These are phyloP conservation scores for Corchorus olitorius DNA, from an alignment of 345 rosid genomes.

Conservation along the genomic window DNA sequence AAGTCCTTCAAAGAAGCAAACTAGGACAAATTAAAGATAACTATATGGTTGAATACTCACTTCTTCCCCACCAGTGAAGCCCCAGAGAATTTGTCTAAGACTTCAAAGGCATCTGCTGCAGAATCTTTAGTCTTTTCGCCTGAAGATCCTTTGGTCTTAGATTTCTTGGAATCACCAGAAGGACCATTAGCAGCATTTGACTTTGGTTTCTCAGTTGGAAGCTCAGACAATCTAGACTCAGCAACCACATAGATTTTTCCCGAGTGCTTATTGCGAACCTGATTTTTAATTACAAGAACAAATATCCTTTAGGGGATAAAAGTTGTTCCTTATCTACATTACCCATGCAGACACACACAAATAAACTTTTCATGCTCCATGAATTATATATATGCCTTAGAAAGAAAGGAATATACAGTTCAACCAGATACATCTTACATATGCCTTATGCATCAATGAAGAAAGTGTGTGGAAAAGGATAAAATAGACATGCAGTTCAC, in stretches of 20 bases:
- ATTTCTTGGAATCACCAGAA: constrained; percentile 55
- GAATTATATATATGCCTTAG: too few relatives aligned
- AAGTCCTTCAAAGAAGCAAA: neutral
- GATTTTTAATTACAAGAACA: constrained; percentile 15
- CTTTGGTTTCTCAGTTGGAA: constrained; percentile 84
- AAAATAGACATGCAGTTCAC: neutral
- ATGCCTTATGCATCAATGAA: neutral
- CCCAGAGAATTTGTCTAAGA: constrained; percentile 68
- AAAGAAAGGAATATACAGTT: neutral
- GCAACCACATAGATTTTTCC: constrained; percentile 80
- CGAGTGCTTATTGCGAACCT: constrained; percentile 74
- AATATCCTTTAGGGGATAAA: neutral
- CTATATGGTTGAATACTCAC: constrained; percentile 42
- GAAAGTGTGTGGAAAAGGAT: neutral
- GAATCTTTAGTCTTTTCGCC: constrained; percentile 59
- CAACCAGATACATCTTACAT: neutral
- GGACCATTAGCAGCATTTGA: constrained; percentile 46
- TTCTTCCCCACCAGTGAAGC: constrained; percentile 73
- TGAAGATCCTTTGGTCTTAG: constrained; percentile 53
- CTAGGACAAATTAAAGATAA: neutral
- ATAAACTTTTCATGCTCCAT: neutral
- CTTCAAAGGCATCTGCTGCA: constrained; percentile 54
- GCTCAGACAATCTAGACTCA: constrained; percentile 74
- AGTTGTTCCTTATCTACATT: neutral
- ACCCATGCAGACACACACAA: neutral